Percentiles rank a stretch among this genome's conserved stretches.
These are phyloP conservation scores for Penicillium sp. DNA, from an alignment of 2,329 filamentous ascomycete genomes.

Conservation along the genomic window DNA sequence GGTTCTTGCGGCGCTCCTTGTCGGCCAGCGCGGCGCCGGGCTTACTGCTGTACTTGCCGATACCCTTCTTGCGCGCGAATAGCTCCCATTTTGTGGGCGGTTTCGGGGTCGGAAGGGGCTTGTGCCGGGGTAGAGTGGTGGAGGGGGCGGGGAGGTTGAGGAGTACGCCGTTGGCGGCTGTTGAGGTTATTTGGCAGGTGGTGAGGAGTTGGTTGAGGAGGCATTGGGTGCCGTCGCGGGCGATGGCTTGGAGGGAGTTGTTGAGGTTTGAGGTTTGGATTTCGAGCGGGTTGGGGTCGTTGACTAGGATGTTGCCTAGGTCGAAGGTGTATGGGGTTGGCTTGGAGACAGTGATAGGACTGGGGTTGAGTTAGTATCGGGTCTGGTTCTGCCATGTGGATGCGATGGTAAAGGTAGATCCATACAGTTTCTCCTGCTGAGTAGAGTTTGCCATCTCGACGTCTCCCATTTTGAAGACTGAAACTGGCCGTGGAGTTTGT, in stretches of 20 bases:
- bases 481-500: neutral
- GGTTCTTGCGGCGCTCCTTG: conserved; percentile 66
- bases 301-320: conserved; percentile 81
- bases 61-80: conserved; percentile 96
- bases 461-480: conserved; percentile 31
- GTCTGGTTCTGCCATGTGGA: too few species aligned
- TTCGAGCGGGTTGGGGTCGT: conserved; percentile 82
- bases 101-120: conserved; percentile 82
- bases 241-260: conserved; percentile 69
- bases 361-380: conserved; percentile 26
- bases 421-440: conserved; percentile 48
- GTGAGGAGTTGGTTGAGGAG: conserved; percentile 94
- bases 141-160: conserved; percentile 73
- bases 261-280: conserved; percentile 62
- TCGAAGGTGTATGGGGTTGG: conserved; percentile 92
- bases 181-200: conserved; percentile 77
- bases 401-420: too few species aligned
- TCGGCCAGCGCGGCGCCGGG: conserved; percentile 62
- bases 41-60: conserved; percentile 76
- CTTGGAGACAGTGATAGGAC: conserved; percentile 71
- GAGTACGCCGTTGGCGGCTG: conserved; percentile 69
- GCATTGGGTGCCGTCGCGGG: conserved; percentile 87
- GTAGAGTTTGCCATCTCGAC: conserved; percentile 30
- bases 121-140: conserved; percentile 83
- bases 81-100: conserved; percentile 91